Evolutionary conservation across 345 rosid genomes (phyloP).

Genomic region (Salix viminalis): DNA sequence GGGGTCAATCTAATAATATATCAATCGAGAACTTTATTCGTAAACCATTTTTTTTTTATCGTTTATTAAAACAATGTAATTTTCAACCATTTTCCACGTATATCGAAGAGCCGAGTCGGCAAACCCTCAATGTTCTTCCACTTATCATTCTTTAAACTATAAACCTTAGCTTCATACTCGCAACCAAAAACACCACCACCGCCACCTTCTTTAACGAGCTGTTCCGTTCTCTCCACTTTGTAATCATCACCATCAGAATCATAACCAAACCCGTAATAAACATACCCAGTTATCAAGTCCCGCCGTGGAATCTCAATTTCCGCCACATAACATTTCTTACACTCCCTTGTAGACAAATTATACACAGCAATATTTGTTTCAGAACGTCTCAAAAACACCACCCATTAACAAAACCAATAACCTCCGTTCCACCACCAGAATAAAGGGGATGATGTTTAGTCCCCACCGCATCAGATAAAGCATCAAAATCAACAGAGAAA

Average conservation of each 20-base stretch:
- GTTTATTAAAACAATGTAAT: no score
- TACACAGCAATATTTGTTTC: constrained; percentile 29
- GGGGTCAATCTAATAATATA: no score
- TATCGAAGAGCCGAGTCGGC: neutral
- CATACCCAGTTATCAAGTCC: constrained; percentile 15
- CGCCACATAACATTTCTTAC: constrained; percentile 16
- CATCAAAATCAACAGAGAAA: constrained; percentile 23
- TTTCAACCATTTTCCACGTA: no score
- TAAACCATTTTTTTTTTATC: no score
- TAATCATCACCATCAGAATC: constrained; percentile 33
- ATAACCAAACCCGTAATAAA: constrained; percentile 42
- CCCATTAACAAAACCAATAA: constrained; percentile 40
- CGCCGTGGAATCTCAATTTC: constrained; percentile 13
- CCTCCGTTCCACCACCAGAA: constrained; percentile 27
- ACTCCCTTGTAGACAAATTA: constrained; percentile 33
- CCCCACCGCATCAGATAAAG: constrained; percentile 8
- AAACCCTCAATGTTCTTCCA: constrained; percentile 35
- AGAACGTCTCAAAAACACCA: constrained; percentile 28
- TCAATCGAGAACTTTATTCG: no score
- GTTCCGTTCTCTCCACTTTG: constrained; percentile 33
- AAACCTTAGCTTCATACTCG: constrained; percentile 31
- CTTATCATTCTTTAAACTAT: constrained; percentile 30
- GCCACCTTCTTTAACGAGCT: constrained; percentile 16
- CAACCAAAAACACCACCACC: neutral
- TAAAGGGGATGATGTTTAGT: constrained; percentile 30